Percentiles rank a stretch among this genome's conserved stretches.
Conservation (phyloP, 208 protist species). For the Tritrichomonas foetus region DNA sequence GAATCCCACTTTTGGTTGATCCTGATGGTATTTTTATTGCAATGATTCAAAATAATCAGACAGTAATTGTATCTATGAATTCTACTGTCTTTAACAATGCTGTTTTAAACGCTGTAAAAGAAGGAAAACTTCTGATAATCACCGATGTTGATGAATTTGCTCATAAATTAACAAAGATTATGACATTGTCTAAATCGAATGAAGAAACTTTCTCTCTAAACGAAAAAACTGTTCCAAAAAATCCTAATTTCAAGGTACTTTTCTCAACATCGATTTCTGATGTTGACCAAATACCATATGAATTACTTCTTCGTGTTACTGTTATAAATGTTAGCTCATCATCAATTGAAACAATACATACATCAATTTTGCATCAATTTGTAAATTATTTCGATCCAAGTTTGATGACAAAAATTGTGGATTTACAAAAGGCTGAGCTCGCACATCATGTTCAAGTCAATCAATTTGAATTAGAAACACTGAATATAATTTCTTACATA, state of each 20-base stretch:
- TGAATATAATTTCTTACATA: neutral
- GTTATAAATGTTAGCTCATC: neutral
- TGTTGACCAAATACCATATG: neutral
- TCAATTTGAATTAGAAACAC: neutral
- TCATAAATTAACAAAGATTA: neutral
- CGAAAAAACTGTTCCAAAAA: neutral
- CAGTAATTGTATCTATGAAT: neutral
- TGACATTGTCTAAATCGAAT: no score
- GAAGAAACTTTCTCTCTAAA: neutral
- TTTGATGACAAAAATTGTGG: neutral
- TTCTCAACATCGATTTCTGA: neutral
- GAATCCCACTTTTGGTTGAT: neutral
- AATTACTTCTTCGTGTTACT: neutral
- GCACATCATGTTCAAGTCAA: neutral
- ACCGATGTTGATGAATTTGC: neutral
- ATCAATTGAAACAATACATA: neutral
- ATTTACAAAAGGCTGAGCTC: neutral
- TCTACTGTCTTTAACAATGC: neutral
- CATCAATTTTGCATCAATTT: neutral
- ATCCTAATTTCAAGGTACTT: neutral
- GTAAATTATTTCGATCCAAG: neutral
- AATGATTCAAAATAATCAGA: neutral
- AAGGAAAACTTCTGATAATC: slow-evolving; percentile 27
- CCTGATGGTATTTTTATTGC: neutral
- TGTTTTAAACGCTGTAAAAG: neutral